Base-by-base conservation (phyloP, 2,329 filamentous ascomycete genomes). In the Biscogniauxia marginata region DNA sequence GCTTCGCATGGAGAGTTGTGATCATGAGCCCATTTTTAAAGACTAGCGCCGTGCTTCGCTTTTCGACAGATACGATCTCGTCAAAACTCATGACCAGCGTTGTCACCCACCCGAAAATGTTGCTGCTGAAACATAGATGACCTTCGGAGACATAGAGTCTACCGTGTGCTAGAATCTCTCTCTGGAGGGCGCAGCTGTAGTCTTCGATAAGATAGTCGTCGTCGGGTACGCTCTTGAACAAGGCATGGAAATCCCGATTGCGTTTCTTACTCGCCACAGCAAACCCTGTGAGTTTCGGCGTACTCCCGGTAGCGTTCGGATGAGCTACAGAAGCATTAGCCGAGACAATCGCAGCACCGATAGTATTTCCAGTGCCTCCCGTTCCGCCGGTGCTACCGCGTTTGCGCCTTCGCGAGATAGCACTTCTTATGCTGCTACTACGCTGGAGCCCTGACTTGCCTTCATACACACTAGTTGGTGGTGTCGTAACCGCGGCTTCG, bases 1-100 rank as follows among this genome's bases (percentile, higher is more conserved):
- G 95, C 63, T 95, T 92, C 46, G 95, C 92, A 71, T 99, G 95
- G 11, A 98, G 78, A 0, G 95, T 99, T 50, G 96, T 92, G 46
- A 99, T 96, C 75, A 96, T 95, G 54, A 99, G 90, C 3, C 93
- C 96, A 69, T 99, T 99, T 57, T 96, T 96, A 75, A 99, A 98
- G 1, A 99, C 81, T 58, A 99, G 82, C 0, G 95, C 95, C 0
- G 95, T 99, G 70, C 87, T 97, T 72, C 96, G 90, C 77, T 98
- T 98, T 75, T 99, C 95, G 7, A 99, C 90, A 0, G 93, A 92
- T 19, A 98, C 91, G 56, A 99, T 91, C 73, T 99, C 95, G 69
- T 99, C 95, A 71, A 99, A 99, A 72, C 92, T 96, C 78, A 99
- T 96, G 52, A 99, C 93, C 45, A 99, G 79, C 1, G 95, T 99